phyloP scores from a whole-genome alignment of 768 basidiomycete species.

The Tubosaeta sp. region DNA sequence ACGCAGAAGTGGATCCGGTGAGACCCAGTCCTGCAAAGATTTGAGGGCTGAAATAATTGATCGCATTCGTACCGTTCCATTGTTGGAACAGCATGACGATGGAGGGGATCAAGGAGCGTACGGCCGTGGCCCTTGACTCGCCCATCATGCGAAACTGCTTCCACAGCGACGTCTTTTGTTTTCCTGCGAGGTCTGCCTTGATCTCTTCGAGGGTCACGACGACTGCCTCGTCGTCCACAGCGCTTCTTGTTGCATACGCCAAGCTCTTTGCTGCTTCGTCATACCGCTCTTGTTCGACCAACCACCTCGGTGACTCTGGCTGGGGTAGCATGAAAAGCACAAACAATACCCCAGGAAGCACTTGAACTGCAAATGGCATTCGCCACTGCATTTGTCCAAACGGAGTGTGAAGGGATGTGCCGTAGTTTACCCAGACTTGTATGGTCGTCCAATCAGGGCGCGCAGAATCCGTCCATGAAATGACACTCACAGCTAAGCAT shows the following conservation, averaged over 20 bases:
- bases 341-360: conserved; percentile 51
- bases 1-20: conserved; percentile 36
- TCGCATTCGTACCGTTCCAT: conserved; percentile 52
- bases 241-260: conserved; percentile 33
- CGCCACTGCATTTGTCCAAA: conserved; percentile 47
- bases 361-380: conserved; percentile 47
- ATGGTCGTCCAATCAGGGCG: conserved; percentile 1
- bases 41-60: conserved; percentile 52
- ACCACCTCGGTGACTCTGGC: conserved; percentile 56
- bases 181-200: conserved; percentile 44
- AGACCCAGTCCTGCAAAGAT: conserved; percentile 50
- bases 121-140: conserved; percentile 38
- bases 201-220: conserved; percentile 42
- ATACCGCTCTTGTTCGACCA: conserved; percentile 43
- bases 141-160: conserved; percentile 41
- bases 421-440: conserved; percentile 48
- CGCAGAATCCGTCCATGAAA: not conserved
- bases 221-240: conserved; percentile 34
- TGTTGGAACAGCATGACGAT: conserved; percentile 46
- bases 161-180: conserved; percentile 30
- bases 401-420: conserved; percentile 34
- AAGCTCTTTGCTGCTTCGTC: conserved; percentile 39
- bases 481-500: conserved; percentile 33
- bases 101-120: conserved; percentile 44
- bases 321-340: conserved; percentile 43